phyloP scores from a whole-genome alignment of 2,329 filamentous ascomycete species.

The Diaporthe aspalathi region DNA sequence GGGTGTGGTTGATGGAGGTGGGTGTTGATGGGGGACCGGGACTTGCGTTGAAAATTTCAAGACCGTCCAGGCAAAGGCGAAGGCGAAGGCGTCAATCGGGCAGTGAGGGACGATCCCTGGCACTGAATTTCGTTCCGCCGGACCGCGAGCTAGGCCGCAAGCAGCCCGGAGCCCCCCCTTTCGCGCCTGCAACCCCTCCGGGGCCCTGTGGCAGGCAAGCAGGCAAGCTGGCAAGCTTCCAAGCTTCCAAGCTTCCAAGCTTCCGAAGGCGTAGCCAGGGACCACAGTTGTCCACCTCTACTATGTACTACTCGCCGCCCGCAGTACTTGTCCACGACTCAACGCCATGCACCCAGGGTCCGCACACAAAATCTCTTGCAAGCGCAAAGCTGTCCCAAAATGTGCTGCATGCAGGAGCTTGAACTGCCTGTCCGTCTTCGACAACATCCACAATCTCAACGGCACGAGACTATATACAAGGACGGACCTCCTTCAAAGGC shows the following conservation, averaged over 20 bases:
- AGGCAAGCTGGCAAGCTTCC: background rate
- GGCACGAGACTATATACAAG: too few species aligned
- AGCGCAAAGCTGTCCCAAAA: too few species aligned
- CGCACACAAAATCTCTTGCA: background rate
- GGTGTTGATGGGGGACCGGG: slow-evolving; percentile 12
- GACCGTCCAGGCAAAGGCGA: slow-evolving; percentile 16
- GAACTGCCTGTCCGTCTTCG: too few species aligned
- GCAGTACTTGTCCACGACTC: too few species aligned
- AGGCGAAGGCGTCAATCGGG: slow-evolving; percentile 20
- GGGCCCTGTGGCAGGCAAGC: background rate
- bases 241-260: too few species aligned
- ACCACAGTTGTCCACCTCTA: too few species aligned
- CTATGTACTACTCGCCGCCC: too few species aligned
- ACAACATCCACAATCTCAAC: too few species aligned
- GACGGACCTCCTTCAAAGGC: too few species aligned
- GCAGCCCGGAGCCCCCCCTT: background rate
- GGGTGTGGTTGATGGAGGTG: background rate
- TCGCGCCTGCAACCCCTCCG: background rate
- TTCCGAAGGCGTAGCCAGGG: background rate
- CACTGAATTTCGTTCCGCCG: slow-evolving; percentile 31
- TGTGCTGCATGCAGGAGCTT: too few species aligned
- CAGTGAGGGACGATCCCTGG: slow-evolving; percentile 22
- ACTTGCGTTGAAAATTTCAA: slow-evolving; percentile 22
- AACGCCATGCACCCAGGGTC: background rate
- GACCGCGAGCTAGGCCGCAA: slow-evolving; percentile 25